A percentile compares a stretch with the other conserved stretches of the same genome.
phyloP scores from a whole-genome alignment of 2,329 filamentous ascomycete genomes.

The Fusarium metavorans region DNA sequence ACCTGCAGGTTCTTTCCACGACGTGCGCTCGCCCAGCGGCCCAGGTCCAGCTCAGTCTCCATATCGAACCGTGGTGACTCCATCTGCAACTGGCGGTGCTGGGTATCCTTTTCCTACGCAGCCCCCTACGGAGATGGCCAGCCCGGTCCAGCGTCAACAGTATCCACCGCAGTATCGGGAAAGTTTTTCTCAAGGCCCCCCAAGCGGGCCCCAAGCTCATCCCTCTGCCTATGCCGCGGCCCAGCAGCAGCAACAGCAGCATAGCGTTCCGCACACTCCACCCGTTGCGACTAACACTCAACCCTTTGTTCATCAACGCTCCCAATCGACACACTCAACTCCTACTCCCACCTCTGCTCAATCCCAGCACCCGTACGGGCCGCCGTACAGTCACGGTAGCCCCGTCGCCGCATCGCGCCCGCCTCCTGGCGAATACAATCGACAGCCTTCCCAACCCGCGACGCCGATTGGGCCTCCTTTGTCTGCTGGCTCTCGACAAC shows the following conservation, averaged over 20 bases:
- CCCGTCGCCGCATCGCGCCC: conserved; percentile 61
- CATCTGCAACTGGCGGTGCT: conserved; percentile 54
- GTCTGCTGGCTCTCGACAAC: conserved; percentile 57
- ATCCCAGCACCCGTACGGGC: conserved; percentile 66
- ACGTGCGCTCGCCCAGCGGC: conserved; percentile 64
- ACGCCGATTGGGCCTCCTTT: conserved; percentile 66
- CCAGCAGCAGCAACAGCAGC: conserved; percentile 49
- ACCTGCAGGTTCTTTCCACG: conserved; percentile 57
- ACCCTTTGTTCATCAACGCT: conserved; percentile 60
- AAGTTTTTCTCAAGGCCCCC: conserved; percentile 57
- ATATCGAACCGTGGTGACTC: conserved; percentile 63
- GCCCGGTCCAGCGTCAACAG: conserved; percentile 65
- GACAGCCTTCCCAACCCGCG: conserved; percentile 66
- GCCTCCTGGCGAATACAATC: conserved; percentile 56
- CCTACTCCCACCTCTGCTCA: conserved; percentile 73
- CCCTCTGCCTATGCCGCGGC: conserved; percentile 47
- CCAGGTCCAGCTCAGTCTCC: conserved; percentile 58
- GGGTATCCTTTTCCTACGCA: conserved; percentile 66
- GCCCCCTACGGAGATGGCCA: conserved; percentile 57
- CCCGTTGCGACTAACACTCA: conserved; percentile 58
- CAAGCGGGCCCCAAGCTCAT: conserved; percentile 27
- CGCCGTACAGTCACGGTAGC: conserved; percentile 65
- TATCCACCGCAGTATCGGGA: conserved; percentile 62
- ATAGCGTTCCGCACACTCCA: conserved; percentile 61
- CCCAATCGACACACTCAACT: conserved; percentile 69